Evolutionary conservation across 2,329 filamentous ascomycete species (phyloP).

Genomic region (Colletotrichum lupini): DNA sequence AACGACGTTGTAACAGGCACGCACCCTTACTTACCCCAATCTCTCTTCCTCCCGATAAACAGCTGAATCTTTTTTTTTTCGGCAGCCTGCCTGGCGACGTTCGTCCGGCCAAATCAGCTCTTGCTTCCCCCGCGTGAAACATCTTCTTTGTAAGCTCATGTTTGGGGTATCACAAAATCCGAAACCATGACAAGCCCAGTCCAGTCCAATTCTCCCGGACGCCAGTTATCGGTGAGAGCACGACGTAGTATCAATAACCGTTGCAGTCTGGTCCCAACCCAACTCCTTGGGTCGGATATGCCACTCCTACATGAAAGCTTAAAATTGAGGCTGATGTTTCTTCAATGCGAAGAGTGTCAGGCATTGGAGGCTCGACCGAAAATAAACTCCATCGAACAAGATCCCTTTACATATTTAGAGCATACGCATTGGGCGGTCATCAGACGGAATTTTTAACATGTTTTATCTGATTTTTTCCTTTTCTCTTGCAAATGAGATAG

Average conservation of each 20-base stretch:
- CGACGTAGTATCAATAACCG: no score
- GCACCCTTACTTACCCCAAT: no score
- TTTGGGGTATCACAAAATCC: background rate
- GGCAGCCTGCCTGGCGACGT: background rate
- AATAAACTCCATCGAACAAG: background rate
- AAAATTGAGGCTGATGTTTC: background rate
- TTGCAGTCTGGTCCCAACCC: background rate
- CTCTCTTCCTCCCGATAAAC: no score
- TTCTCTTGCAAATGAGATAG: constrained; percentile 5
- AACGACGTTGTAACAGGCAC: no score
- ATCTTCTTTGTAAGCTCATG: background rate
- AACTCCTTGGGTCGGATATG: background rate
- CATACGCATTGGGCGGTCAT: background rate
- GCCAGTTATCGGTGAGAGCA: no score
- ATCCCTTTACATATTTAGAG: background rate
- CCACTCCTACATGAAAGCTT: background rate
- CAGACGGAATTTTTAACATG: constrained; percentile 16
- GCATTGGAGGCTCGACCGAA: background rate
- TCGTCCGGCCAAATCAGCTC: background rate
- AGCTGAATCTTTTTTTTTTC: no score
- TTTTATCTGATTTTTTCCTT: constrained; percentile 23
- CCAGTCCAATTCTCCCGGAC: no score
- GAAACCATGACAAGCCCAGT: background rate
- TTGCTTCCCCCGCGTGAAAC: background rate
- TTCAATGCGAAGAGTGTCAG: constrained; percentile 6